Conservation (phyloP, 768 basidiomycete genomes). For the Agrocybe pediades region DNA sequence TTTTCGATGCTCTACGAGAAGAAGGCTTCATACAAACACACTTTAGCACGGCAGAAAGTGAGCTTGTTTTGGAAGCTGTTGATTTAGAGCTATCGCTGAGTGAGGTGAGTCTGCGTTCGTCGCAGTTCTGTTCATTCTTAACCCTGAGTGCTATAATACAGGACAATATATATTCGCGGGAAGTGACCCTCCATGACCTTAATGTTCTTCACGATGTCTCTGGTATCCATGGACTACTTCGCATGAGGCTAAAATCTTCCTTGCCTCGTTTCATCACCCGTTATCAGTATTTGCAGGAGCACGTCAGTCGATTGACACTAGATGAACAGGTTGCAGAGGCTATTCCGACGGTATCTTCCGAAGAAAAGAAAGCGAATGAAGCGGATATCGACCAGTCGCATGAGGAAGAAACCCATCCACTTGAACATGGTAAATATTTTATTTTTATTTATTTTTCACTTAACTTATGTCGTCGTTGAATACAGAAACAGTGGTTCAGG, state of each 20-base stretch:
- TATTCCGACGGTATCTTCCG: not conserved
- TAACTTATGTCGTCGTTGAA: too few relatives aligned
- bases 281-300: constrained; percentile 64
- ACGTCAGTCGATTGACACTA: constrained; percentile 35
- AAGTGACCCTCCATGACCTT: constrained; percentile 72
- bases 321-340: constrained; percentile 12
- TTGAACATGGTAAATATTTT: not conserved
- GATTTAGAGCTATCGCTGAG: constrained; percentile 65
- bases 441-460: too few relatives aligned
- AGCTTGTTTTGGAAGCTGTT: constrained; percentile 70
- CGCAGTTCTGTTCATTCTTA: not conserved
- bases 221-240: constrained; percentile 62
- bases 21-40: constrained; percentile 53
- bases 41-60: constrained; percentile 53
- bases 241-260: constrained; percentile 49
- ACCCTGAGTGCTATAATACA: constrained; percentile 25
- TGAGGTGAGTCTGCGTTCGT: constrained; percentile 50
- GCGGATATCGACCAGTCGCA: not conserved
- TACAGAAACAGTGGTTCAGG: not conserved
- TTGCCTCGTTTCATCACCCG: constrained; percentile 66
- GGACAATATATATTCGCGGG: constrained; percentile 72
- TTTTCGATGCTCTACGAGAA: constrained; percentile 73
- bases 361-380: not conserved
- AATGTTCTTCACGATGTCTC: constrained; percentile 70
- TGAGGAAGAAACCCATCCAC: not conserved